These are phyloP conservation scores for Anastatica hierochuntica DNA, from an alignment of 345 rosid species.

Conservation along the genomic window DNA sequence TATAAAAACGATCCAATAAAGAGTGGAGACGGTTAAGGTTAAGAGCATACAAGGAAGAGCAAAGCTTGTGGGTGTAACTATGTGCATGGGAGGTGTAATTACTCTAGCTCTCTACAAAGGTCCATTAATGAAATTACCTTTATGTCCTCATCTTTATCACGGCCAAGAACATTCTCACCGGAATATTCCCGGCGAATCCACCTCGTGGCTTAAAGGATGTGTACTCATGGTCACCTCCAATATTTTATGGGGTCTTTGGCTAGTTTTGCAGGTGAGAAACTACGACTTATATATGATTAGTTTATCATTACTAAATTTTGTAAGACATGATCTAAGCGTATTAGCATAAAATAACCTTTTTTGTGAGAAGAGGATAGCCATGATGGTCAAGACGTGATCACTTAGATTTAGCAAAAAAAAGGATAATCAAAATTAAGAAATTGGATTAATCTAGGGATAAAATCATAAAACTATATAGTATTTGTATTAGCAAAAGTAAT, in stretches of 20 bases:
- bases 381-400: too few species aligned
- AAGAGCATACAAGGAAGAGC: conserved; percentile 50
- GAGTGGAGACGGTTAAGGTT: conserved; percentile 57
- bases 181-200: conserved; percentile 28
- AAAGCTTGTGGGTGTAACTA: conserved; percentile 51
- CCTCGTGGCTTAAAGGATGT: conserved; percentile 75
- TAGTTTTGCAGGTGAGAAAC: conserved; percentile 84
- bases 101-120: conserved; percentile 70
- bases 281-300: too few species aligned
- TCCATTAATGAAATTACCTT: conserved; percentile 40
- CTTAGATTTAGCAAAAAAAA: too few species aligned
- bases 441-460: too few species aligned
- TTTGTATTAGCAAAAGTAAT: too few species aligned
- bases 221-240: conserved; percentile 72
- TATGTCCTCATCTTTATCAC: conserved; percentile 31
- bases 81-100: conserved; percentile 59
- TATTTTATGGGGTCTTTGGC: conserved; percentile 68
- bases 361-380: too few species aligned
- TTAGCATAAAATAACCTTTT: background rate
- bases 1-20: too few species aligned
- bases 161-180: too few species aligned
- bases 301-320: background rate
- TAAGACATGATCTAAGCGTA: background rate
- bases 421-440: too few species aligned
- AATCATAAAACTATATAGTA: too few species aligned